phyloP scores from a whole-genome alignment of 2,329 filamentous ascomycete genomes.

The Colletotrichum acutatum region DNA sequence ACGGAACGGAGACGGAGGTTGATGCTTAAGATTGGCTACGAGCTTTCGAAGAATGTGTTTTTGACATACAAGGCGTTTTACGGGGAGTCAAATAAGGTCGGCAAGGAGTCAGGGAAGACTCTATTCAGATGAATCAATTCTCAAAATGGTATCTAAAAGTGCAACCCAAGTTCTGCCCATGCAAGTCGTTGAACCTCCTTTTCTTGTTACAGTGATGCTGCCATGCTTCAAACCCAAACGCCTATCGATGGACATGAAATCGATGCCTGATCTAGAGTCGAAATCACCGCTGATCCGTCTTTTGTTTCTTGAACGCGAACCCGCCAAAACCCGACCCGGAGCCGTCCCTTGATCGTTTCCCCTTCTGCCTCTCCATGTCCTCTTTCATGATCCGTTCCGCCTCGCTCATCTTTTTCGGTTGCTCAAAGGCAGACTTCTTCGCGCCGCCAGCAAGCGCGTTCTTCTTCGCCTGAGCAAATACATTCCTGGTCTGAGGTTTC shows the following conservation, averaged over 20 bases:
- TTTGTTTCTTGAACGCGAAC: constrained; percentile 63
- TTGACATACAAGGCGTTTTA: constrained; percentile 44
- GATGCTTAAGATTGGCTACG: constrained; percentile 47
- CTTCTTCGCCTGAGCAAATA: constrained; percentile 76
- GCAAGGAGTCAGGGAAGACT: constrained; percentile 28
- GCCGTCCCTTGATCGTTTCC: constrained; percentile 68
- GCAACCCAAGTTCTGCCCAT: neutral
- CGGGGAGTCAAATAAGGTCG: constrained; percentile 17
- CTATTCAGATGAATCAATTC: constrained; percentile 28
- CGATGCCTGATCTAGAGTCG: neutral
- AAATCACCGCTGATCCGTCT: constrained; percentile 41
- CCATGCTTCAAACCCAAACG: constrained; percentile 17
- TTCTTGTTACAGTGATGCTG: neutral
- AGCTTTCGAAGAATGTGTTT: constrained; percentile 14
- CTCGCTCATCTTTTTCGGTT: constrained; percentile 87
- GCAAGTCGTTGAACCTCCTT: neutral
- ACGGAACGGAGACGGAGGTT: constrained; percentile 65
- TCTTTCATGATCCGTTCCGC: constrained; percentile 90
- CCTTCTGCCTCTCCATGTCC: constrained; percentile 80
- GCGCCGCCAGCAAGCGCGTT: constrained; percentile 71
- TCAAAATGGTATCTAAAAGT: constrained; percentile 44
- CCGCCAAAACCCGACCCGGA: constrained; percentile 53
- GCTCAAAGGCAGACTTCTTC: constrained; percentile 71
- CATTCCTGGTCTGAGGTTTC: constrained; percentile 79
- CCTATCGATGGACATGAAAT: neutral